These are phyloP conservation scores for Umbelopsis isabellina DNA, from an alignment of 192 early-diverging fungal genomes.

Conservation along the genomic window DNA sequence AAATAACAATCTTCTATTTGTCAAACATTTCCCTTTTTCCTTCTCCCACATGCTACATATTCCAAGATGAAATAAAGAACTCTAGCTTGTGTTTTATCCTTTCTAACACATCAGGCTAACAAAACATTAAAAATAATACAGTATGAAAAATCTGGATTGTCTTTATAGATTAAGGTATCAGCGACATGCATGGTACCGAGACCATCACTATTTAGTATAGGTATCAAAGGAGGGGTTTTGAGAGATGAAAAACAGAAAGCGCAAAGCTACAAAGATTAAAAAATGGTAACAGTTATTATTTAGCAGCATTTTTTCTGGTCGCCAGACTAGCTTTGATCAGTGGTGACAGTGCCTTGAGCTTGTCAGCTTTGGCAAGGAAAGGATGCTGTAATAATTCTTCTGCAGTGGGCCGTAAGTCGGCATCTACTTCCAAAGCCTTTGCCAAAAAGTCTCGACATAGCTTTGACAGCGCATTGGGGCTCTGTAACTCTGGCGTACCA, in stretches of 20 bases:
- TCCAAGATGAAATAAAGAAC: conserved; percentile 19
- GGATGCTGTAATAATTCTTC: conserved; percentile 83
- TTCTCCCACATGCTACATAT: not conserved
- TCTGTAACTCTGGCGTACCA: conserved; percentile 87
- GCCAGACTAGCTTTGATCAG: conserved; percentile 55
- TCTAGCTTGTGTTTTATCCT: not conserved
- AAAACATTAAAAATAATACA: too few species aligned
- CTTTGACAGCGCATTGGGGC: conserved; percentile 76
- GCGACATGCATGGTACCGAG: conserved; percentile 2
- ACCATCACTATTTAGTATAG: not conserved
- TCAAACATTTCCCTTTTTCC: not conserved
- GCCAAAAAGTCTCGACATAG: conserved; percentile 87
- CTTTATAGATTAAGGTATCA: conserved; percentile 14
- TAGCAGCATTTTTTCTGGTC: conserved; percentile 3
- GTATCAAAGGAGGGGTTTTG: not conserved
- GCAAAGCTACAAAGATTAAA: not conserved
- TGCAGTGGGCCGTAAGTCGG: conserved; percentile 78
- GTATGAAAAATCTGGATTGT: not conserved
- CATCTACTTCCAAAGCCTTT: conserved; percentile 80
- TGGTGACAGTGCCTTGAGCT: conserved; percentile 78
- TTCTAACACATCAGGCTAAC: not conserved
- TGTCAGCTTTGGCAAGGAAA: conserved; percentile 83
- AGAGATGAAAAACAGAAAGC: not conserved
- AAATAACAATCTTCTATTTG: conserved; percentile 13
- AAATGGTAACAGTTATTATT: not conserved